phyloP scores from a whole-genome alignment of 129 eudicot species.

The Deinandra increscens region DNA sequence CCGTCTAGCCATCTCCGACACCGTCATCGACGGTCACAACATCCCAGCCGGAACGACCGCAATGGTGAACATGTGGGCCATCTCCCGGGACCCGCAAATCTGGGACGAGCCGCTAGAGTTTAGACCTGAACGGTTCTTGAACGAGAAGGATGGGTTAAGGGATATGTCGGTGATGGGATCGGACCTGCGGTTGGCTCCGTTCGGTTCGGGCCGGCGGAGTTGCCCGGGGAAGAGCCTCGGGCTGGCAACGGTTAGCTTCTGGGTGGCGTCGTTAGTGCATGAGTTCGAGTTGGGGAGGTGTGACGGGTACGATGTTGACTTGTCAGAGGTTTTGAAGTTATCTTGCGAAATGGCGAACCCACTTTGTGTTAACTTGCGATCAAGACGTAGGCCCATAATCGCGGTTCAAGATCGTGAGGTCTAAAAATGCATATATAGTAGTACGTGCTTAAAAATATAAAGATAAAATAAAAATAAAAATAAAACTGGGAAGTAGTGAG shows the following conservation, averaged over 20 bases:
- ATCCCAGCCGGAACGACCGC: slow-evolving; percentile 83
- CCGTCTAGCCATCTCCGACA: slow-evolving; percentile 60
- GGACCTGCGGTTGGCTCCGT: slow-evolving; percentile 83
- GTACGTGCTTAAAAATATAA: not conserved
- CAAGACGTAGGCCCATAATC: slow-evolving; percentile 32
- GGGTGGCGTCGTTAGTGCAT: slow-evolving; percentile 82
- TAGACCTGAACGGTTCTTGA: slow-evolving; percentile 67
- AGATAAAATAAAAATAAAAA: not conserved
- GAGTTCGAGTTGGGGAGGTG: slow-evolving; percentile 48
- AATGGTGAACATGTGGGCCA: slow-evolving; percentile 97
- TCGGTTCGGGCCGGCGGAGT: slow-evolving; percentile 80
- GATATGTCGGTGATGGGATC: slow-evolving; percentile 75
- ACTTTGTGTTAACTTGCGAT: slow-evolving; percentile 43
- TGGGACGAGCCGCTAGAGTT: slow-evolving; percentile 71
- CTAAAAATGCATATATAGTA: not conserved
- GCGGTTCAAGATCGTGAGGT: not conserved
- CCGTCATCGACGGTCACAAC: slow-evolving; percentile 59
- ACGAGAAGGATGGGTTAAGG: not conserved
- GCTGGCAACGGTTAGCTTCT: slow-evolving; percentile 61
- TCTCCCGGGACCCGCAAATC: slow-evolving; percentile 60
- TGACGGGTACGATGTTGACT: slow-evolving; percentile 37
- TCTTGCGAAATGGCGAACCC: slow-evolving; percentile 94
- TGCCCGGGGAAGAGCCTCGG: slow-evolving; percentile 86
- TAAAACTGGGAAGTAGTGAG: not conserved
- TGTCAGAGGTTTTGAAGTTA: slow-evolving; percentile 58